Base-by-base conservation (phyloP, 495 filamentous ascomycete genomes). In the Xylaria curta region DNA sequence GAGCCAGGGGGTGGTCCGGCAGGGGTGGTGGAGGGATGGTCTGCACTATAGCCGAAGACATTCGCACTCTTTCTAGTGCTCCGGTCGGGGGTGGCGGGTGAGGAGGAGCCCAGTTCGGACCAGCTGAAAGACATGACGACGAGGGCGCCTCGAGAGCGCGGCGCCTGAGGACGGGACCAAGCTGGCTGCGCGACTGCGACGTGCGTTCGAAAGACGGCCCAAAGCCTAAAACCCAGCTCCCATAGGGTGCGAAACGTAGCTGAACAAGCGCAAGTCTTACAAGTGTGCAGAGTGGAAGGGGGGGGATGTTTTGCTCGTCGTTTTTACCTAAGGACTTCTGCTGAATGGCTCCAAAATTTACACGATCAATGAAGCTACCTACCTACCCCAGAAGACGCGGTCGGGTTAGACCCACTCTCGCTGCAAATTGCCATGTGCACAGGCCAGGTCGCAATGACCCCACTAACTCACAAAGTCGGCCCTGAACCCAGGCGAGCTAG, bases 21-120 rank as follows among this genome's bases (percentile, higher is more conserved):
- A 56, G 94, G 94, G 26, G 94, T 95, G 1, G 91, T 95, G 0
- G 94, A 94, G 42, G 89, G 85, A 76, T 90, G 72, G 8, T 81
- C 78, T 63, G 67, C 76, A 58, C 71, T 69, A 54, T 66, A 76
- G 26, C 73, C 72, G 69, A 78, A 79, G 56, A 72, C 24, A 64
- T 69, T 72, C 4, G 65, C 69, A 54, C 63, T 31, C 69, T 72
- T 79, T 73, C 72, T 70, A 12, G 77, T 76, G 70, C 63, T 72
- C 46, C 76, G 74, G 38, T 81, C 80, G 8, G 81, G 81, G 31
- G 81, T 82, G 38, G 80, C 78, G 15, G 81, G 81, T 65, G 80
- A 78, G 4, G 78, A 79, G 69, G 75, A 77, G 51, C 69, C 69
- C 38, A 78, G 44, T 28, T 76, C 72, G 19, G 78, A 73, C 72